Base-by-base conservation (phyloP, 78 protist genomes). In the Kipferlia bialata region DNA sequence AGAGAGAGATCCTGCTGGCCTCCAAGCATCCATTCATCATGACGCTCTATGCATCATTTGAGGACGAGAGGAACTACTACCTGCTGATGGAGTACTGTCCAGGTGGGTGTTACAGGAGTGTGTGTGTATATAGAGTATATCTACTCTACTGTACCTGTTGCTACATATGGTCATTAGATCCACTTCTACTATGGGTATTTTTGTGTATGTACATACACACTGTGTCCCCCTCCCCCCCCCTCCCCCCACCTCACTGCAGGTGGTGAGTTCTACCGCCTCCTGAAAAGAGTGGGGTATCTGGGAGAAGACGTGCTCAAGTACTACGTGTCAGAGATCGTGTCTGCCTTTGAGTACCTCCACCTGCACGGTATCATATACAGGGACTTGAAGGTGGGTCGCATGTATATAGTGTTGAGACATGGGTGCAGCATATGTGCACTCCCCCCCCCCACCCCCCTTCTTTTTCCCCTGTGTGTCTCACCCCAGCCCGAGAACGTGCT, bases 401-500 rank as follows among this genome's bases (percentile, higher is more conserved):
- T n/a, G n/a, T n/a, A n/a, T n/a, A n/a, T n/a, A n/a, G n/a, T n/a
- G n/a, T n/a, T n/a, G n/a, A n/a, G n/a, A n/a, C n/a, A n/a, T n/a
- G n/a, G n/a, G n/a, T n/a, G n/a, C n/a, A n/a, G n/a, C n/a, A n/a
- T n/a, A n/a, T n/a, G n/a, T n/a, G n/a, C n/a, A n/a, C n/a, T n/a
- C n/a, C n/a, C n/a, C n/a, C n/a, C n/a, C n/a, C n/a, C n/a, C n/a
- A n/a, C n/a, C n/a, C n/a, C n/a, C n/a, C n/a, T n/a, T n/a, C n/a
- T n/a, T n/a, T n/a, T n/a, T n/a, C n/a, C n/a, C n/a, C n/a, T n/a
- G n/a, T n/a, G n/a, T n/a, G n/a, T n/a, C n/a, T n/a, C n/a, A n/a
- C n/a, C n/a, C n/a, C n/a, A n/a, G n/a, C 69, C 87, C 7, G 92
- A 83, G 57, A 84, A 88, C 44, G 48, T 88, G n/a, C 79, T 66